Evolutionary conservation across 2,329 filamentous ascomycete species (phyloP).

Genomic region (Colletotrichum cordylinicola): DNA sequence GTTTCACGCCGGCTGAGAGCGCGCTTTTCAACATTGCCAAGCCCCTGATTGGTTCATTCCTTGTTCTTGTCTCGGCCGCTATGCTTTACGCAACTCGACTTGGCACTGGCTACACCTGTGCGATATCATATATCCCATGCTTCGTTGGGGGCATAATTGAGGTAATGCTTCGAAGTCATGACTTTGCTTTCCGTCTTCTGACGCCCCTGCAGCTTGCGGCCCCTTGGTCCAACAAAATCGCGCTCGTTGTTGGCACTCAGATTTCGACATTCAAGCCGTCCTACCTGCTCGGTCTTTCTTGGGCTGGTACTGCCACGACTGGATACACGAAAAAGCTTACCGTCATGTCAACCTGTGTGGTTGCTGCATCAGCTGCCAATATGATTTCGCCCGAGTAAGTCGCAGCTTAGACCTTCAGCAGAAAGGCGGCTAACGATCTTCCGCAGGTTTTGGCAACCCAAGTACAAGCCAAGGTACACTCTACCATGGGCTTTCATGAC

Average conservation of each 20-base stretch:
- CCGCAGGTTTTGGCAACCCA: constrained; percentile 27
- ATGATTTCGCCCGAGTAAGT: constrained; percentile 34
- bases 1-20: constrained; percentile 28
- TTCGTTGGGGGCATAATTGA: constrained; percentile 28
- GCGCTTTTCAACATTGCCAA: constrained; percentile 31
- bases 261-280: constrained; percentile 34
- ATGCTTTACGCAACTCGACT: constrained; percentile 26
- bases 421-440: not conserved
- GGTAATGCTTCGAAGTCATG: not conserved
- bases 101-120: constrained; percentile 29
- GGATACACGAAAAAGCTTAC: constrained; percentile 29
- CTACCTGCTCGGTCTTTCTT: constrained; percentile 31
- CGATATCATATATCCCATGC: constrained; percentile 29
- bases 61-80: constrained; percentile 25
- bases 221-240: constrained; percentile 32
- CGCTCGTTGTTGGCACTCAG: constrained; percentile 31
- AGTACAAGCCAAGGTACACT: constrained; percentile 25
- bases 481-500: constrained; percentile 29
- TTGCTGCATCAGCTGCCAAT: constrained; percentile 28
- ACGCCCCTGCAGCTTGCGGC: constrained; percentile 15
- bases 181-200: not conserved
- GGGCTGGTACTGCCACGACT: constrained; percentile 28
- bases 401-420: not conserved
- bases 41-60: constrained; percentile 17
- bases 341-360: constrained; percentile 27